These are phyloP conservation scores for Andrographis paniculata DNA, from an alignment of 305 asterid species.

Conservation along the genomic window DNA sequence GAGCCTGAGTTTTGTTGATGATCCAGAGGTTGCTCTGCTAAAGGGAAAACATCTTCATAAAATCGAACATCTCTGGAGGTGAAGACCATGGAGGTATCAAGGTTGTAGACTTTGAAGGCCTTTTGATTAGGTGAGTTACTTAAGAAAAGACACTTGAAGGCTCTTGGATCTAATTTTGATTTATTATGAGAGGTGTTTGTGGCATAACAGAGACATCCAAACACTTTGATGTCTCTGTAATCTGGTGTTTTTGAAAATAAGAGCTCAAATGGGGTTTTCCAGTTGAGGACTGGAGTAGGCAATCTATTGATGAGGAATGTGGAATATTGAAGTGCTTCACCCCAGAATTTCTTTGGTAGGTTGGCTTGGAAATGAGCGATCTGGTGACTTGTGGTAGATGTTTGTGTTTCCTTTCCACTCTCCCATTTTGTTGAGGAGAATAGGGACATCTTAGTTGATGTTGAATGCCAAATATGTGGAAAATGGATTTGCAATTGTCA, in stretches of 20 bases:
- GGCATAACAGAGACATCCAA: neutral
- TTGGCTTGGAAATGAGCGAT: neutral
- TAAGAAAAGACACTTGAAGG: neutral
- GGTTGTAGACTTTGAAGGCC: neutral
- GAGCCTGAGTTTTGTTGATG: too few species aligned
- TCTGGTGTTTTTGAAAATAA: neutral
- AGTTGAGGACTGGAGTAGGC: neutral
- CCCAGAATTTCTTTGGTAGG: neutral
- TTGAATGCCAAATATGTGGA: neutral
- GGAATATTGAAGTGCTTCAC: neutral
- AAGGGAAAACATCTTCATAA: neutral
- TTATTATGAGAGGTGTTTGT: neutral
- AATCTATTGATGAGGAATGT: neutral
- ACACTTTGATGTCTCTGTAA: neutral
- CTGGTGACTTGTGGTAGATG: neutral
- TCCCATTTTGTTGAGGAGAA: neutral
- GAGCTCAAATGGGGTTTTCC: neutral
- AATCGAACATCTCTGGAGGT: neutral
- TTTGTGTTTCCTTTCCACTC: neutral
- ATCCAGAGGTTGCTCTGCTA: too few species aligned
- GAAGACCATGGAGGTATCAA: neutral
- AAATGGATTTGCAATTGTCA: too few species aligned
- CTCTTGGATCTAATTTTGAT: neutral
- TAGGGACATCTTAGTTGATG: neutral
- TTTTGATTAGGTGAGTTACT: neutral